Base-by-base conservation (phyloP, 768 basidiomycete species). In the Termitomyces sp. region DNA sequence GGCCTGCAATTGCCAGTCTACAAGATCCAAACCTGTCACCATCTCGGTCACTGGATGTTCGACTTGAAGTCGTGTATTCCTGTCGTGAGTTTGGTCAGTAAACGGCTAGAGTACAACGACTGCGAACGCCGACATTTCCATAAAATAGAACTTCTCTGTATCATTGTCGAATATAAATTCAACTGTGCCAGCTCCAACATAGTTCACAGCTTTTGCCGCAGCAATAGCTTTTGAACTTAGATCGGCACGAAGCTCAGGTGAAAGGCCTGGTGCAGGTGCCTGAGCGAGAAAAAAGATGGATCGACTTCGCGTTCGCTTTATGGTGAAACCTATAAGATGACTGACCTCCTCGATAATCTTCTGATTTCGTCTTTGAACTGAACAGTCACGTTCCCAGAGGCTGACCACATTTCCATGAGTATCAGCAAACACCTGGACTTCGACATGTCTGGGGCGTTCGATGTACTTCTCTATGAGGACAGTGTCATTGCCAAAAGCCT, bases 161-260 rank as follows among this genome's bases (percentile, higher is more conserved):
- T 94, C 88, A 60, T 92, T 94, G 68, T 98, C 94, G 61, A 96
- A 93, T 61, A 98, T 96, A 64, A 98, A 97, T 68, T 98, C 94
- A n/a, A 95, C 91, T 0, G 92, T 94, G 4, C 92, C 92, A 10
- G 93, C 93, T 33, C 93, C 93, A 33, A 91, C 86, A 65, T 98
- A 98, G 57, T 86, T 79, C 47, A 23, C 94, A 3, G 95, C 94
- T 66, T 80, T 84, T 5, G 94, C 94, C n/a, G 95, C 94, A 47
- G 90, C 91, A 23, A 95, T 81, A 3, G 95, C 94, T 70, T 94
- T 96, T 37, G 80, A 80, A 49, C 91, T 86, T 57, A 98, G 72
- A 62, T 94, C 88, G 31, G 82, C 84, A 31, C 94, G 80, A 45
- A 95, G 77, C 55, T 91, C 90, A 1, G 83, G 74, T 1, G 86